Percentiles rank a stretch among this genome's conserved stretches.
These are phyloP conservation scores for Capsicum rhomboideum DNA, from an alignment of 257 asterid species.

Conservation along the genomic window DNA sequence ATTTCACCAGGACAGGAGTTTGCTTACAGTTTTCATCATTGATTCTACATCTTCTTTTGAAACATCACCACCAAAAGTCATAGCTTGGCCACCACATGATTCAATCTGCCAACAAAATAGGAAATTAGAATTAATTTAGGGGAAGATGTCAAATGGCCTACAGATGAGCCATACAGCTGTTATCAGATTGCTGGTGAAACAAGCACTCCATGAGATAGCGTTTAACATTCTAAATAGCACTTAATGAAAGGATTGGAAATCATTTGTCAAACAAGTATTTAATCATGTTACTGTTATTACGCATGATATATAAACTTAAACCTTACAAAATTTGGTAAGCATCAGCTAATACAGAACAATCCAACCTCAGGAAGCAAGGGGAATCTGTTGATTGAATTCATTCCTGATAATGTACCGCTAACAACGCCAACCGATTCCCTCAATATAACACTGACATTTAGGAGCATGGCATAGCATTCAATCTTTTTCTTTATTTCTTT, in stretches of 20 bases:
- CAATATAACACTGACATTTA: not conserved
- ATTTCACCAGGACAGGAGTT: not conserved
- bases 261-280: not conserved
- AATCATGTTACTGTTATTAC: not conserved
- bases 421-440: not conserved
- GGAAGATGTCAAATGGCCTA: not conserved
- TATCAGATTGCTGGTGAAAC: not conserved
- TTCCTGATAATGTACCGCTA: not conserved
- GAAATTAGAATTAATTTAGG: not conserved
- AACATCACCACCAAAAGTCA: slow-evolving; percentile 91
- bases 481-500: not conserved
- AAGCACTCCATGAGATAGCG: not conserved
- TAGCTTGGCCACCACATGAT: slow-evolving; percentile 80
- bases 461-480: not conserved
- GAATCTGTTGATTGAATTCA: not conserved
- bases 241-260: not conserved
- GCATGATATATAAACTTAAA: not conserved
- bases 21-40: slow-evolving; percentile 77
- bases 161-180: not conserved
- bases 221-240: not conserved
- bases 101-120: slow-evolving; percentile 46
- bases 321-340: not conserved
- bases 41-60: slow-evolving; percentile 86
- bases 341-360: not conserved
- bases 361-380: not conserved